A percentile compares a stretch with the other conserved stretches of the same genome.
phyloP scores from a whole-genome alignment of 2,329 filamentous ascomycete species.

The Neopestalotiopsis rosae region DNA sequence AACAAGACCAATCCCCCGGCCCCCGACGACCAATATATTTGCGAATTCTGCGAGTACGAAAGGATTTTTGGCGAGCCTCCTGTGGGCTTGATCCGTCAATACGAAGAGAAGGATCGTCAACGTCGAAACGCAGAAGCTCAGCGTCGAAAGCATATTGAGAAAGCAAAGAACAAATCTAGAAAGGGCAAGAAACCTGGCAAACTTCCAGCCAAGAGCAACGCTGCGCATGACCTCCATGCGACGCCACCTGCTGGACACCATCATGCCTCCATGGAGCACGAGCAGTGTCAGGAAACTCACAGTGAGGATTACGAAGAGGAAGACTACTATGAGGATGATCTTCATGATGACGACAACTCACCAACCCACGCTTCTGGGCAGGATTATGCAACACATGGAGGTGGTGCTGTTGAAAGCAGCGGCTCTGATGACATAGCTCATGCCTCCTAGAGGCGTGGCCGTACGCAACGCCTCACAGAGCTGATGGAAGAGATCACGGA shows the following conservation, averaged over 20 bases:
- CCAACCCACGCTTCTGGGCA: constrained; percentile 23
- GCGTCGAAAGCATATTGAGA: constrained; percentile 82
- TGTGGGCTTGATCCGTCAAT: constrained; percentile 82
- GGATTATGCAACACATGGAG: constrained; percentile 15
- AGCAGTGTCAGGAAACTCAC: constrained; percentile 30
- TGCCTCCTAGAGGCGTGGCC: neutral
- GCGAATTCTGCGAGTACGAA: constrained; percentile 98
- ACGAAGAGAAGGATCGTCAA: constrained; percentile 92
- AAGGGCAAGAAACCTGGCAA: constrained; percentile 88
- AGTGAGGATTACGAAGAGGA: constrained; percentile 46
- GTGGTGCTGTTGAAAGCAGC: neutral
- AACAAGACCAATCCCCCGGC: constrained; percentile 77
- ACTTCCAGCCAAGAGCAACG: constrained; percentile 55
- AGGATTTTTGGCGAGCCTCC: constrained; percentile 91
- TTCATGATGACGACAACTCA: constrained; percentile 31
- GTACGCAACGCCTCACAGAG: no score
- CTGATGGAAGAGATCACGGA: no score
- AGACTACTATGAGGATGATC: constrained; percentile 43
- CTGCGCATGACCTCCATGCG: constrained; percentile 30
- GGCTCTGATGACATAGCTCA: neutral
- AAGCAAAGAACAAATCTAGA: constrained; percentile 90
- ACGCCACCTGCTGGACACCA: constrained; percentile 28
- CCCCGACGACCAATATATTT: constrained; percentile 85
- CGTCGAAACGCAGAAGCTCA: constrained; percentile 86
- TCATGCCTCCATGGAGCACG: constrained; percentile 23